A percentile compares a stretch with the other conserved stretches of the same genome.
Conservation (phyloP, 495 filamentous ascomycete species). For the Aspergillus diversus region DNA sequence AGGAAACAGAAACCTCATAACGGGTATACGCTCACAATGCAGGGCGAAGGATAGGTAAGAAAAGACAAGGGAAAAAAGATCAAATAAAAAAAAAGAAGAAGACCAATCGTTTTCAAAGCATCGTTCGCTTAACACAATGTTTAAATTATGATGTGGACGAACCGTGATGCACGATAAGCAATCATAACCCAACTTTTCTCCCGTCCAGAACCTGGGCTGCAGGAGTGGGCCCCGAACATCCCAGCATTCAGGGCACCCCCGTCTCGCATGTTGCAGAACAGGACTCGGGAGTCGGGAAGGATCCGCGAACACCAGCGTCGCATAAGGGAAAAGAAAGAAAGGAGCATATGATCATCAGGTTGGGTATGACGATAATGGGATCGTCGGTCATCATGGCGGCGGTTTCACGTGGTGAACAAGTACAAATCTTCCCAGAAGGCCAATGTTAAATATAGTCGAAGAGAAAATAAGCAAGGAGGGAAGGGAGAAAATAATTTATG, state of each 20-base stretch:
- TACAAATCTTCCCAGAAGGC: slow-evolving; percentile 25
- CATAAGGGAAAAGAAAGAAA: neutral
- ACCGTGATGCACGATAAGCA: neutral
- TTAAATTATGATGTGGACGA: slow-evolving; percentile 4
- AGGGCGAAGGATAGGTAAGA: slow-evolving; percentile 10
- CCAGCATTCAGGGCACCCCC: slow-evolving; percentile 8
- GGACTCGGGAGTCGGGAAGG: slow-evolving; percentile 1
- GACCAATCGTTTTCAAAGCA: slow-evolving; percentile 14
- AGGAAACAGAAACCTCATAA: slow-evolving; percentile 11
- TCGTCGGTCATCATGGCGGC: slow-evolving; percentile 8
- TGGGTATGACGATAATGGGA: neutral
- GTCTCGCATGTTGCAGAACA: neutral
- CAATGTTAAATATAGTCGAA: slow-evolving; percentile 9
- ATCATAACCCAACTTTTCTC: slow-evolving; percentile 4
- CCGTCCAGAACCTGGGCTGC: slow-evolving; percentile 2
- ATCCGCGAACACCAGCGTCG: slow-evolving; percentile 6
- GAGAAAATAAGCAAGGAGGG: neutral
- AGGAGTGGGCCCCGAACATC: neutral
- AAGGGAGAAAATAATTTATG: slow-evolving; percentile 19
- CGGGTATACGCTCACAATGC: slow-evolving; percentile 40
- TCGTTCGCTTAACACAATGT: slow-evolving; percentile 11
- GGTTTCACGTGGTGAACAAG: slow-evolving; percentile 15
- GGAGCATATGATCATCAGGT: neutral
- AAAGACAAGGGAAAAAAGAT: neutral
- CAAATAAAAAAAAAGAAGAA: neutral